Percentiles rank a stretch among this genome's conserved stretches.
Evolutionary conservation across 306 rosid species (phyloP).

Genomic region (Elaeagnus macrophylla): DNA sequence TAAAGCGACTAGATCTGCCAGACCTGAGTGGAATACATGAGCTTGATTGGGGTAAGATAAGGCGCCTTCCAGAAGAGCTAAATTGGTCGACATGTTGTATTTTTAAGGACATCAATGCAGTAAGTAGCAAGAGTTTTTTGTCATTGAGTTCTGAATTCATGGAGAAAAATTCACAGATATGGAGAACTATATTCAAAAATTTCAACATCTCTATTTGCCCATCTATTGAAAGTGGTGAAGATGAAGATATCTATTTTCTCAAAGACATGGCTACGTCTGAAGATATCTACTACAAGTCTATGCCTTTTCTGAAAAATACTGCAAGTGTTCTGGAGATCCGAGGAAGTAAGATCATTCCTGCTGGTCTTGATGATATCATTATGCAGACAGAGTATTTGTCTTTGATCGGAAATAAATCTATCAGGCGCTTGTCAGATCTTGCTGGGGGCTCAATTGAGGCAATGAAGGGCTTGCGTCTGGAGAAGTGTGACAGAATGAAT

Average conservation of each 20-base stretch:
- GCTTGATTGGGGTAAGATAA: constrained; percentile 10
- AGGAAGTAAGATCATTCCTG: background rate
- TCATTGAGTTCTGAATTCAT: constrained; percentile 1
- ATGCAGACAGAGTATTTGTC: constrained; percentile 1
- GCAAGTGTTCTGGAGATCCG: constrained; percentile 6
- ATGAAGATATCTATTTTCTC: constrained; percentile 11
- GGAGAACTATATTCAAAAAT: background rate
- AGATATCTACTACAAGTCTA: background rate
- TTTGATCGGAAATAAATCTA: constrained; percentile 15
- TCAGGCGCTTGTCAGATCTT: constrained; percentile 11
- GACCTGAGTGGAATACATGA: background rate
- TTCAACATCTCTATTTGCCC: constrained; percentile 14
- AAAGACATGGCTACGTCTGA: background rate
- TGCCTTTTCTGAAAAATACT: background rate
- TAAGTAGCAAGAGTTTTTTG: background rate
- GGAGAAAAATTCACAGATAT: constrained; percentile 1
- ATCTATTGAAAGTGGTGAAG: background rate
- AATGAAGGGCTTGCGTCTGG: constrained; percentile 25
- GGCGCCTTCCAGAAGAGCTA: constrained; percentile 16
- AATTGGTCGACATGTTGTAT: constrained; percentile 16
- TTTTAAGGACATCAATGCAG: background rate
- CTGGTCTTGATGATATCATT: constrained; percentile 6
- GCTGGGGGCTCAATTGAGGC: background rate
- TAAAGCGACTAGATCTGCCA: constrained; percentile 18
- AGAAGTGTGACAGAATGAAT: constrained; percentile 12